Evolutionary conservation across 1,284 basidiomycete genomes (phyloP), one percentile per base, ranked within the genome.

Genomic region (Fomes fomentarius): DNA sequence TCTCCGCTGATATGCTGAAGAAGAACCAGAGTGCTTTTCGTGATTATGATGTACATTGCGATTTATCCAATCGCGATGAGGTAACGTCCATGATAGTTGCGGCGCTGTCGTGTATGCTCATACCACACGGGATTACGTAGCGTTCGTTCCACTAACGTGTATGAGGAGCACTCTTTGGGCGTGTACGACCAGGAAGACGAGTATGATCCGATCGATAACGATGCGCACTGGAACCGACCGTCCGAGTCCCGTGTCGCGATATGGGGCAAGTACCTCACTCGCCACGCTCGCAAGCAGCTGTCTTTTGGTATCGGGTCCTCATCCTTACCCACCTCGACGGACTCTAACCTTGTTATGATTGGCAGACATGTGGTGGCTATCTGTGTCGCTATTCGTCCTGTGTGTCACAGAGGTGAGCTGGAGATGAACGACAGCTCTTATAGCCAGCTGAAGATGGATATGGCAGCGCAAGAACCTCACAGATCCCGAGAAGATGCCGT

Each of bases 101-200:
- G n/a, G n/a, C n/a, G n/a, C n/a, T n/a, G n/a, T n/a, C n/a, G n/a
- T n/a, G n/a, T n/a, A n/a, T n/a, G n/a, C n/a, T n/a, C n/a, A n/a
- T n/a, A n/a, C n/a, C n/a, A n/a, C n/a, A n/a, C n/a, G n/a, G n/a
- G n/a, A n/a, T n/a, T n/a, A n/a, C n/a, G 11, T 47, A 89, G 89
- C 62, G 93, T 99, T 10, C 91, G 96, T n/a, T 86, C 92, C n/a
- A 98, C 96, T 19, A 98, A 98, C 70, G 96, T 98, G 1, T 98
- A 98, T 71, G 96, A 99, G 70, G 95, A 98, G 65, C 85, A 83
- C 56, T 91, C 90, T 0, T 77, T 94, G 12, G 93, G 93, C 1
- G 74, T 96, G 31, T 95, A 85, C 65, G 73, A 76, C 12, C 74
- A 81, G 9, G 74, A 80, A 0, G 74, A 80, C 1, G 69, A 71